Conservation (phyloP, 495 filamentous ascomycete genomes). For the Penicillium bialowiezense region DNA sequence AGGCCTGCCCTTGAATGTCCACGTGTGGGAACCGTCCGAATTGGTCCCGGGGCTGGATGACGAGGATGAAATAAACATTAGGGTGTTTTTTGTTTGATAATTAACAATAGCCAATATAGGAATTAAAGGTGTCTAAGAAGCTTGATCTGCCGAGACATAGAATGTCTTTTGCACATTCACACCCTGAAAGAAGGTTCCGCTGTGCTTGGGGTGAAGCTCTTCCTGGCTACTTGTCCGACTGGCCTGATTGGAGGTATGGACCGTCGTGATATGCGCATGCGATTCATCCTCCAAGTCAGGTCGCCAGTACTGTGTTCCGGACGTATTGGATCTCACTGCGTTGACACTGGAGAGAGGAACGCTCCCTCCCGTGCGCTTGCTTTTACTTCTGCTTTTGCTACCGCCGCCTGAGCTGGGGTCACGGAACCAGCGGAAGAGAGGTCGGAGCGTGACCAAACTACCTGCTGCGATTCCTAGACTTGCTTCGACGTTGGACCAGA, state of each 20-base stretch:
- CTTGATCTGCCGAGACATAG: slow-evolving; percentile 29
- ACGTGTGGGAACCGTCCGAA: too few relatives aligned
- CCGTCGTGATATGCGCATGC: slow-evolving; percentile 29
- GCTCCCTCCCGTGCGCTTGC: slow-evolving; percentile 29
- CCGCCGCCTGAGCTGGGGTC: slow-evolving; percentile 29
- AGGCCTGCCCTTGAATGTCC: too few relatives aligned
- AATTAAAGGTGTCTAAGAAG: background rate
- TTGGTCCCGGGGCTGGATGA: too few relatives aligned
- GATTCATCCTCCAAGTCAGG: slow-evolving; percentile 30
- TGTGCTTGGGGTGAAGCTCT: slow-evolving; percentile 31
- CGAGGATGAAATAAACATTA: too few relatives aligned
- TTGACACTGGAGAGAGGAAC: slow-evolving; percentile 35
- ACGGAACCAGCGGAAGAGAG: slow-evolving; percentile 45
- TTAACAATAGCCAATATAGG: too few relatives aligned
- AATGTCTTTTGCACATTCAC: slow-evolving; percentile 44
- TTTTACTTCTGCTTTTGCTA: slow-evolving; percentile 14
- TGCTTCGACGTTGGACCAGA: slow-evolving; percentile 48
- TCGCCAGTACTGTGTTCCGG: slow-evolving; percentile 31
- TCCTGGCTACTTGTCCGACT: slow-evolving; percentile 39
- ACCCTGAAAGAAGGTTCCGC: slow-evolving; percentile 21
- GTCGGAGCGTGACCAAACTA: slow-evolving; percentile 46
- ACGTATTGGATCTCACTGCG: slow-evolving; percentile 15
- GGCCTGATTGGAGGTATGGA: slow-evolving; percentile 27
- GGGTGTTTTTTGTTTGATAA: too few relatives aligned
- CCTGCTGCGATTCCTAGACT: slow-evolving; percentile 47